These are phyloP conservation scores for Neofusicoccum parvum DNA, from an alignment of 2,329 filamentous ascomycete genomes.

Conservation along the genomic window DNA sequence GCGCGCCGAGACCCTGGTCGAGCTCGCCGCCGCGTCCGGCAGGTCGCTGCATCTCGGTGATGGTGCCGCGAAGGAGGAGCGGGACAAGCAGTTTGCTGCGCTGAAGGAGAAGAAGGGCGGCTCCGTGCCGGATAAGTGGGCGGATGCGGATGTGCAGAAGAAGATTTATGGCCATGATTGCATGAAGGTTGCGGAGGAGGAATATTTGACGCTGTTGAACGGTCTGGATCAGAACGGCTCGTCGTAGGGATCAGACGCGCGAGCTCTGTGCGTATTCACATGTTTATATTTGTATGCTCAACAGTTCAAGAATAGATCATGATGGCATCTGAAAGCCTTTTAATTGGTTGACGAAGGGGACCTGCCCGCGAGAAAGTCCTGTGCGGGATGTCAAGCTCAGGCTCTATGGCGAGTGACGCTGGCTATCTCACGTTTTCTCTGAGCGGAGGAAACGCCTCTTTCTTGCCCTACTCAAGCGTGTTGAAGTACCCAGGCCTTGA, in stretches of 20 bases:
- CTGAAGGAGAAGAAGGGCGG: constrained; percentile 40
- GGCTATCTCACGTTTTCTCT: constrained; percentile 1
- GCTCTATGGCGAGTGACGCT: too few relatives aligned
- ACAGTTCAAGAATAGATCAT: not conserved
- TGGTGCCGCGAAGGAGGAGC: constrained; percentile 60
- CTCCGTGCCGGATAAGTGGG: constrained; percentile 55
- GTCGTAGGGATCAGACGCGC: not conserved
- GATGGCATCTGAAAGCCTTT: too few relatives aligned
- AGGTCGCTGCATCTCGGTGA: constrained; percentile 59
- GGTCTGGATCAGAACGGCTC: not conserved
- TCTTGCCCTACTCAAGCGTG: constrained; percentile 4
- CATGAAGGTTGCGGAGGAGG: constrained; percentile 46
- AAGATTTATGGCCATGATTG: constrained; percentile 53
- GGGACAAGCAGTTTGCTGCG: constrained; percentile 57
- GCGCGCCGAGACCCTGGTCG: constrained; percentile 59
- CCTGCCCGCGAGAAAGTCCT: constrained; percentile 16
- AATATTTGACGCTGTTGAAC: constrained; percentile 36
- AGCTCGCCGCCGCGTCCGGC: constrained; percentile 58
- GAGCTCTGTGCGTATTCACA: not conserved
- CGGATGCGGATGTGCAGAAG: constrained; percentile 54
- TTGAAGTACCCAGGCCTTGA: constrained; percentile 18
- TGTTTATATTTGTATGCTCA: not conserved
- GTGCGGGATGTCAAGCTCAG: not conserved
- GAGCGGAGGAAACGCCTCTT: constrained; percentile 2
- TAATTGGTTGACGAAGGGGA: not conserved